Conservation (phyloP, 495 filamentous ascomycete species). For the Podospora appendiculata region DNA sequence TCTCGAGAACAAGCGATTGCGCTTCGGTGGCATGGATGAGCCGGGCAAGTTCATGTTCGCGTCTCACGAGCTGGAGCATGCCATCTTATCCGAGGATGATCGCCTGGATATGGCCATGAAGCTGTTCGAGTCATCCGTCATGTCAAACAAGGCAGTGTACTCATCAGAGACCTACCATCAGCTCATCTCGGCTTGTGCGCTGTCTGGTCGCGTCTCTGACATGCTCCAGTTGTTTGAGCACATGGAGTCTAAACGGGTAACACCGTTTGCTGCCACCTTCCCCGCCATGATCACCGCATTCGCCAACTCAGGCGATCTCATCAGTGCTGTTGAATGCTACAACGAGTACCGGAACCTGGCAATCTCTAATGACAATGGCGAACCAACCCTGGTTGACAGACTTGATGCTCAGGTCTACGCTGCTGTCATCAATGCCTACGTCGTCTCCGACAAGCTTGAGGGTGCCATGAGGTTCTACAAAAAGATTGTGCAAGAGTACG, state of each 20-base stretch:
- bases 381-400: constrained; percentile 60
- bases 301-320: constrained; percentile 67
- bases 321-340: constrained; percentile 89
- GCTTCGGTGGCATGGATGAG: constrained; percentile 82
- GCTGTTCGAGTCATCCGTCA: constrained; percentile 68
- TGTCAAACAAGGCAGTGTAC: constrained; percentile 50
- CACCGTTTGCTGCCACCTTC: constrained; percentile 72
- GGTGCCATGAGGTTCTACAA: constrained; percentile 77
- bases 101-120: constrained; percentile 75
- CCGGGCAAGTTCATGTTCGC: constrained; percentile 83
- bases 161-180: constrained; percentile 65
- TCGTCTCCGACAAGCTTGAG: constrained; percentile 65
- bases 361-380: constrained; percentile 69
- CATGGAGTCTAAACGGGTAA: constrained; percentile 70
- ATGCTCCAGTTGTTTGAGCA: constrained; percentile 87
- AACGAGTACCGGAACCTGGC: constrained; percentile 85
- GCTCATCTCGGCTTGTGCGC: constrained; percentile 78
- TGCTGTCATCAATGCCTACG: constrained; percentile 77
- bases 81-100: constrained; percentile 77
- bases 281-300: constrained; percentile 90
- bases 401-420: constrained; percentile 82
- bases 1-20: constrained; percentile 65
- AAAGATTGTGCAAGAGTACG: constrained; percentile 59
- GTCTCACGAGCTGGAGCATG: constrained; percentile 75
- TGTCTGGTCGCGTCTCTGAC: constrained; percentile 65